Base-by-base conservation (phyloP, 768 basidiomycete genomes). In the Sporobolomyces roseus region DNA sequence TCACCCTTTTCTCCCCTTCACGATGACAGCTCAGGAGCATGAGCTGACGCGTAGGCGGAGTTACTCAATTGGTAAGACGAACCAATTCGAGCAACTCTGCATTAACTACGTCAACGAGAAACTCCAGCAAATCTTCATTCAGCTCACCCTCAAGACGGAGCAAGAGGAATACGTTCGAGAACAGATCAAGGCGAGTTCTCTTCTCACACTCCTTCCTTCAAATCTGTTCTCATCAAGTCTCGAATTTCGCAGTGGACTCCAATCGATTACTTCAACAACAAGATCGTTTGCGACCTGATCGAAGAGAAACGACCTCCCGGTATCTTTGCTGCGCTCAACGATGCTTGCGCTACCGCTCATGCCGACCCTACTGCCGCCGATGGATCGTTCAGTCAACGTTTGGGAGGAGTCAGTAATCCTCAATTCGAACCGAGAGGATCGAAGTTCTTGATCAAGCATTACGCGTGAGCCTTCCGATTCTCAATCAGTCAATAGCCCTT, bases 41-140 rank as follows among this genome's bases (percentile, higher is more conserved):
- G 52, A 33, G 30, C 51, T 9, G 16, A 52, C 29, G 13, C 16
- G 49, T 1, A 27, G 12, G 62, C 38, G 1, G 2, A 23, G 23
- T 74, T n/a, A n/a, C n/a, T n/a, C n/a, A n/a, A n/a, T n/a, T n/a
- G n/a, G n/a, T n/a, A n/a, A 93, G 88, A 90, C 93, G 78, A 94
- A 94, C 79, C 92, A 91, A 7, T 93, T 93, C 77, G 92, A 93
- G 77, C 93, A 99, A 79, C 86, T 99, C 25, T 99, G 96, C 81
- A 99, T 99, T 84, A 99, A 99, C 82, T 99, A 99, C 76, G 96
- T 98, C 81, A 99, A 99, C 83, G 96, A 99, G 80, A 99, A 99
- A 80, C 84, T 99, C 30, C 94, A 99, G 75, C 94, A 77, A 78
- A 99, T 98, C 76, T 99, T 99, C 81, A 99, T 99, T 76, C 93